These are phyloP conservation scores for Sporothrix dimorphospora DNA, from an alignment of 2,329 filamentous ascomycete species.

Conservation along the genomic window DNA sequence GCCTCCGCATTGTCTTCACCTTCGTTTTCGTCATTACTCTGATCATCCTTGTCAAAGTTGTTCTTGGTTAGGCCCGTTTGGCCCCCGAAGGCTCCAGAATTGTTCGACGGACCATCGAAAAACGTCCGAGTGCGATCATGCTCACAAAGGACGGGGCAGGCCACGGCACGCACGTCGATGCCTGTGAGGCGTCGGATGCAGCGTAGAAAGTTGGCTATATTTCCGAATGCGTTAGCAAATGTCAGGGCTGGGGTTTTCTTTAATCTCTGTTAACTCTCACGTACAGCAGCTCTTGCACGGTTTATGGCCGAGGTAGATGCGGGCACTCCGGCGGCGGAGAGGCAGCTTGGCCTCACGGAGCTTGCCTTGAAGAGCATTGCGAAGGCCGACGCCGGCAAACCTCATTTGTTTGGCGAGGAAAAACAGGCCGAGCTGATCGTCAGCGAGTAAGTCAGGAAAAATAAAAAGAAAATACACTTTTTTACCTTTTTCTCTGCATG, in stretches of 20 bases:
- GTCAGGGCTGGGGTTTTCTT: neutral
- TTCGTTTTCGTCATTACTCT: neutral
- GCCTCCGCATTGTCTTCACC: neutral
- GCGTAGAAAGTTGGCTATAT: conserved; percentile 24
- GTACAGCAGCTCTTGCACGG: conserved; percentile 33
- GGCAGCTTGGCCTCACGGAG: conserved; percentile 13
- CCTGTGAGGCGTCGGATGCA: conserved; percentile 13
- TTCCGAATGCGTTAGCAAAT: neutral
- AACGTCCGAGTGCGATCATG: conserved; percentile 3
- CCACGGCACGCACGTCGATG: conserved; percentile 12
- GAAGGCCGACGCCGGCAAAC: neutral
- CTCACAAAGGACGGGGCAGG: conserved; percentile 13
- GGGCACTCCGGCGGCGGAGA: conserved; percentile 3
- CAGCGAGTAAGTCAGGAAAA: neutral
- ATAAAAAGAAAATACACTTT: too few species aligned
- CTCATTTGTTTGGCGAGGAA: conserved; percentile 29
- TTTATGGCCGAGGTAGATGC: conserved; percentile 30
- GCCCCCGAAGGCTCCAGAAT: neutral
- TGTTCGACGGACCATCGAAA: neutral
- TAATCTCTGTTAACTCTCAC: neutral
- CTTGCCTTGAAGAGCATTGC: conserved; percentile 24
- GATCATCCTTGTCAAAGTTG: neutral
- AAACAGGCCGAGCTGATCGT: conserved; percentile 27
- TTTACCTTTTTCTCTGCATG: conserved; percentile 33
- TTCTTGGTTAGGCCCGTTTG: neutral